Evolutionary conservation across 176 grass and related monocot genomes (phyloP), one percentile per base, ranked within the genome.

Genomic region (Tuctoria greenei): DNA sequence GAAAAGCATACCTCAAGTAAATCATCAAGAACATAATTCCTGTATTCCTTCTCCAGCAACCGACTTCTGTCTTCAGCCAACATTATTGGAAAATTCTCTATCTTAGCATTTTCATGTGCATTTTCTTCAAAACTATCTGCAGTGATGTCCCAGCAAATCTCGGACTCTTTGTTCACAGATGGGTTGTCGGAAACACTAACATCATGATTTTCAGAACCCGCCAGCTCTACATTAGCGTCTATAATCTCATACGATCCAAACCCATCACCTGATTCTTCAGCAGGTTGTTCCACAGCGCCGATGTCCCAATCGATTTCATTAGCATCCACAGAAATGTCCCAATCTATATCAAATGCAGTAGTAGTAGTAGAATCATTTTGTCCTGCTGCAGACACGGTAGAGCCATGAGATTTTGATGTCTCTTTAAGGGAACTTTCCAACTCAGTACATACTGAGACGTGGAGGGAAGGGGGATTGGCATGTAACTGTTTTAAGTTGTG

Each of bases 271-370:
- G 90, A 74, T 85, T 90, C 93, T 77, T 97, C 93, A 3, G 74
- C 31, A 77, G 86, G 77, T 71, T 85, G 78, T 72, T 93, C 90
- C 44, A 89, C 83, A 37, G 84, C 41, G 86, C 82, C 91, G 82
- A 99, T 92, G 58, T 99, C 95, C 91, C 91, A 92, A 72, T 95
- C 84, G 39, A 99, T 95, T 88, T 87, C 91, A 85, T 88, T 69
- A 69, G 85, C 80, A 66, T 95, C 91, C 46, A 90, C 75, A 52
- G 89, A 92, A 73, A 99, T 90, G 61, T 94, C 84, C 95, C 95
- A 99, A 76, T 99, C 91, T 46, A 99, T 99, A 80, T 82, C 89
- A 52, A 88, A 87, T 41, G 76, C 68, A 52, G 81, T 42, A 31
- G 74, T 42, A 31, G 74, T 27, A 91, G 31, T 31, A 31, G 62